These are phyloP conservation scores for Ceratobasidium papillatum DNA, from an alignment of 1,284 basidiomycete genomes.

Conservation along the genomic window DNA sequence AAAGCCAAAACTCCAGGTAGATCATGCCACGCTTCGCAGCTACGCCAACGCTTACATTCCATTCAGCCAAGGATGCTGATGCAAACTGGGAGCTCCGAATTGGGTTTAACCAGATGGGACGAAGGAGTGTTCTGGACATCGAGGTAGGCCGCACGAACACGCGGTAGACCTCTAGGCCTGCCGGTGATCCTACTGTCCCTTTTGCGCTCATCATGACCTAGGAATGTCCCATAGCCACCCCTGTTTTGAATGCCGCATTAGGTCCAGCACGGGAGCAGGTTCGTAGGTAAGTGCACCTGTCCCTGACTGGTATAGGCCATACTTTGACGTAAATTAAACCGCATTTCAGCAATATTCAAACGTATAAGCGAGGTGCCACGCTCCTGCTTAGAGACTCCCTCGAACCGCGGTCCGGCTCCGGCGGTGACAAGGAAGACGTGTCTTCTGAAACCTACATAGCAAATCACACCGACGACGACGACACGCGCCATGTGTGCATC, in stretches of 20 bases:
- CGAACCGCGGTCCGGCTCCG: constrained; percentile 48
- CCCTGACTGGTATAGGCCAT: neutral
- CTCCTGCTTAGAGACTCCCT: constrained; percentile 91
- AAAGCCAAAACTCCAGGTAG: constrained; percentile 45
- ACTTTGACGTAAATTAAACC: constrained; percentile 24
- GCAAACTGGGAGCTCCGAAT: constrained; percentile 72
- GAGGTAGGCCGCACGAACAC: constrained; percentile 66
- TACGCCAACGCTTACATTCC: constrained; percentile 46
- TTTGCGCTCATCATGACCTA: constrained; percentile 49
- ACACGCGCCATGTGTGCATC: constrained; percentile 70
- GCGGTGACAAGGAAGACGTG: constrained; percentile 25
- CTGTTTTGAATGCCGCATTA: constrained; percentile 78
- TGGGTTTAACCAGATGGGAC: constrained; percentile 88
- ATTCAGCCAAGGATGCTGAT: constrained; percentile 38
- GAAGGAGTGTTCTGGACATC: constrained; percentile 86
- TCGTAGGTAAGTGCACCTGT: constrained; percentile 63
- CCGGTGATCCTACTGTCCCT: neutral
- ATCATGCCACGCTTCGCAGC: constrained; percentile 43
- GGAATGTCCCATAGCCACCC: constrained; percentile 94
- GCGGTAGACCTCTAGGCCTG: neutral
- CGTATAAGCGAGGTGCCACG: constrained; percentile 90
- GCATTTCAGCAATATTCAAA: constrained; percentile 70
- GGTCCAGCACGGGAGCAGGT: constrained; percentile 71
- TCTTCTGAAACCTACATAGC: constrained; percentile 19
- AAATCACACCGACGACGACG: constrained; percentile 41